phyloP scores from a whole-genome alignment of 2,329 filamentous ascomycete genomes.

The Colletotrichum tabaci region DNA sequence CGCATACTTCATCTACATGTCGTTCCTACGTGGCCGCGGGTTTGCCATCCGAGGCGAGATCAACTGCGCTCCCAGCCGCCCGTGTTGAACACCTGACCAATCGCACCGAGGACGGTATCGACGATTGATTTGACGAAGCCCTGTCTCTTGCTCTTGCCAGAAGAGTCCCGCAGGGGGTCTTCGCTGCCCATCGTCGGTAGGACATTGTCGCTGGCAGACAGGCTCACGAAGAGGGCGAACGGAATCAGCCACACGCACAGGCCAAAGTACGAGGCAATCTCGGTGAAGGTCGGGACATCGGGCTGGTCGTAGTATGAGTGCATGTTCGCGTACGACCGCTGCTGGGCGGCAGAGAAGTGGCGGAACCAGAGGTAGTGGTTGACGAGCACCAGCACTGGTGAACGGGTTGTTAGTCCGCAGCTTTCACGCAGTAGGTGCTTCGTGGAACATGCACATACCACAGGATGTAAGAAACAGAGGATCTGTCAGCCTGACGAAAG shows the following conservation, averaged over 20 bases:
- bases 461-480: slow-evolving; percentile 90
- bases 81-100: slow-evolving; percentile 59
- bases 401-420: background rate
- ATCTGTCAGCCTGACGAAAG: slow-evolving; percentile 87
- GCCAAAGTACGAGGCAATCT: slow-evolving; percentile 96
- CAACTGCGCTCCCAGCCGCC: slow-evolving; percentile 42
- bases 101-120: slow-evolving; percentile 68
- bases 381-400: slow-evolving; percentile 80
- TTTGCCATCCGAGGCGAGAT: slow-evolving; percentile 2
- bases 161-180: slow-evolving; percentile 62
- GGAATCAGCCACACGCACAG: slow-evolving; percentile 97
- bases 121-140: slow-evolving; percentile 78
- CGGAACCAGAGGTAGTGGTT: slow-evolving; percentile 98
- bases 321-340: slow-evolving; percentile 69
- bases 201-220: slow-evolving; percentile 95
- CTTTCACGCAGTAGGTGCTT: background rate
- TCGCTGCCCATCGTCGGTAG: slow-evolving; percentile 92
- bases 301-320: slow-evolving; percentile 74
- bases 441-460: slow-evolving; percentile 63
- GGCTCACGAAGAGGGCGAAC: slow-evolving; percentile 93
- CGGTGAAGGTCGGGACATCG: slow-evolving; percentile 85
- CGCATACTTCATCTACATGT: slow-evolving; percentile 17
- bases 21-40: background rate
- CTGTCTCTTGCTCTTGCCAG: slow-evolving; percentile 68
- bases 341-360: slow-evolving; percentile 82